Evolutionary conservation across 768 basidiomycete genomes (phyloP).

Genomic region (Exidia glandulosa): DNA sequence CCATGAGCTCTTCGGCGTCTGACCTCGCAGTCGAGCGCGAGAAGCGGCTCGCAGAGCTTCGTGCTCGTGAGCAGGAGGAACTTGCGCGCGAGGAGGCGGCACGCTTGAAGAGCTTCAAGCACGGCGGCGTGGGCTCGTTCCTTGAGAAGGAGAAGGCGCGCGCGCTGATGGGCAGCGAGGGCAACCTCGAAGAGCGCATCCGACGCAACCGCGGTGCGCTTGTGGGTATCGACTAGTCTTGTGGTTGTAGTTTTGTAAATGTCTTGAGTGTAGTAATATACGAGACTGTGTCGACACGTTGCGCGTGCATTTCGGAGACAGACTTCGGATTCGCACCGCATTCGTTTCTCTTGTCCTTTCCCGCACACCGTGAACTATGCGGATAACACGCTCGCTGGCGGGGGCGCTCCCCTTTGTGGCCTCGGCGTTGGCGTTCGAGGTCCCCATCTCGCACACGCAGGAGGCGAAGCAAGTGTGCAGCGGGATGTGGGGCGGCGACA

Average conservation of each 20-base stretch:
- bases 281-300: too few relatives aligned
- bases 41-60: constrained; percentile 51
- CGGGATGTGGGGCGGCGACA: constrained; percentile 80
- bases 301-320: too few relatives aligned
- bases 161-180: not conserved
- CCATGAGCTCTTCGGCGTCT: constrained; percentile 74
- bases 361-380: too few relatives aligned
- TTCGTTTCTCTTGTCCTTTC: too few relatives aligned
- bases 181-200: not conserved
- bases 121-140: constrained; percentile 72
- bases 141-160: constrained; percentile 56
- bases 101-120: constrained; percentile 40
- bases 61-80: constrained; percentile 72
- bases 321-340: too few relatives aligned
- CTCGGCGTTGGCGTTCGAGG: constrained; percentile 38
- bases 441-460: constrained; percentile 63
- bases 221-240: not conserved
- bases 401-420: not conserved
- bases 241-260: not conserved
- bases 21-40: constrained; percentile 57
- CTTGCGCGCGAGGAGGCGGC: constrained; percentile 58
- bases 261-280: not conserved
- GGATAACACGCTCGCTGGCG: not conserved
- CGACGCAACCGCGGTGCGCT: not conserved
- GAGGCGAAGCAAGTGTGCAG: constrained; percentile 85